A percentile compares a stretch with the other conserved stretches of the same genome.
phyloP scores from a whole-genome alignment of 2,329 filamentous ascomycete genomes.

The Neospermospora avenae region DNA sequence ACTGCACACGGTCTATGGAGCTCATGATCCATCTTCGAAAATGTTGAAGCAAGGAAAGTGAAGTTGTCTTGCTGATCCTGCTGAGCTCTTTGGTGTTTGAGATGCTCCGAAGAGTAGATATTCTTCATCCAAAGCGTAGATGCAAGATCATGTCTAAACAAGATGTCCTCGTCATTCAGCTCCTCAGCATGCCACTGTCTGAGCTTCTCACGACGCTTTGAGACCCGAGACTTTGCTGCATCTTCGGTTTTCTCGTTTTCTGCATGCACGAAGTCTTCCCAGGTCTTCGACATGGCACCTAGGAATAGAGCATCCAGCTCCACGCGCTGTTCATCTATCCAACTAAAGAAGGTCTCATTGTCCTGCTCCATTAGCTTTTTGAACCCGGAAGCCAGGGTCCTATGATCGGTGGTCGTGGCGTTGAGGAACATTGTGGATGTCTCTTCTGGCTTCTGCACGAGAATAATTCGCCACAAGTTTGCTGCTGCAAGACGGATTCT shows the following conservation, averaged over 20 bases:
- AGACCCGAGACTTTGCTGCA: conserved; percentile 64
- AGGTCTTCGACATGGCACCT: conserved; percentile 72
- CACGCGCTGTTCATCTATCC: conserved; percentile 79
- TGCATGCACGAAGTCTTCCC: conserved; percentile 80
- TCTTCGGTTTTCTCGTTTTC: conserved; percentile 83
- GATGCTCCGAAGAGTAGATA: conserved; percentile 86
- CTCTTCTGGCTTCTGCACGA: conserved; percentile 90
- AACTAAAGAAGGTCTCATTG: conserved; percentile 80
- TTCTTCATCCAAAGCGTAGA: conserved; percentile 93
- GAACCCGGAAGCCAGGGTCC: conserved; percentile 71
- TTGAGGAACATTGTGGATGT: conserved; percentile 71
- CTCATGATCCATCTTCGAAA: conserved; percentile 75
- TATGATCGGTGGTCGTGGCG: conserved; percentile 66
- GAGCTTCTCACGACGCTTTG: conserved; percentile 77
- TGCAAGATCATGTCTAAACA: conserved; percentile 79
- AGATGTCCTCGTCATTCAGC: conserved; percentile 63
- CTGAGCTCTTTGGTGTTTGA: conserved; percentile 82
- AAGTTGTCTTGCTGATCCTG: conserved; percentile 95
- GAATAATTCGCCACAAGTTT: conserved; percentile 83
- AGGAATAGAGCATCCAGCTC: conserved; percentile 82
- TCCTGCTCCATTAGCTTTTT: conserved; percentile 83
- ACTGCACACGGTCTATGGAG: conserved; percentile 77
- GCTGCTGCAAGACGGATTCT: conserved; percentile 72
- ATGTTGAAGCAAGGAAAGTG: conserved; percentile 70
- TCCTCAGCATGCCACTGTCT: conserved; percentile 75